These are phyloP conservation scores for Dissophora ornata DNA, from an alignment of 192 early-diverging fungal species.

Conservation along the genomic window DNA sequence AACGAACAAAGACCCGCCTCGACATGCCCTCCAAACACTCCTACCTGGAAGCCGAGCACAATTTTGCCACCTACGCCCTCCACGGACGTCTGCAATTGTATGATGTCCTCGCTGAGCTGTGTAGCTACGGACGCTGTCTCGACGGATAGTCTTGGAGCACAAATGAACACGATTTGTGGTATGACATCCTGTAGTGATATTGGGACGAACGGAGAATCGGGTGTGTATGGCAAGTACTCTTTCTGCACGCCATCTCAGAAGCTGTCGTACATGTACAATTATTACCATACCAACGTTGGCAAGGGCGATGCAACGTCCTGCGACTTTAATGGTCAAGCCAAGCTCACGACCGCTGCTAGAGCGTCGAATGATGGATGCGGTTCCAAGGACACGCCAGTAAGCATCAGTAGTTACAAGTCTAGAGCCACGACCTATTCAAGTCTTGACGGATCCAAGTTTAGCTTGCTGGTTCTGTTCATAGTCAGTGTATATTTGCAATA, in stretches of 20 bases:
- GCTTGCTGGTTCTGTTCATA: too few species aligned
- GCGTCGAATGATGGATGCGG: conserved; percentile 19
- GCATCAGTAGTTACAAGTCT: background rate
- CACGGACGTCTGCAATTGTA: conserved; percentile 68
- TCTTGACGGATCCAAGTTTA: background rate
- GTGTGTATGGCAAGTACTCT: conserved; percentile 57
- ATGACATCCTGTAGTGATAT: conserved; percentile 55
- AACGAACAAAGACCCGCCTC: conserved; percentile 54
- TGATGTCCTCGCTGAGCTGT: conserved; percentile 68
- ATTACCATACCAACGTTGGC: conserved; percentile 37
- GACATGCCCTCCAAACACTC: conserved; percentile 52
- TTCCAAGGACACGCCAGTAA: background rate
- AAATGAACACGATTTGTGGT: conserved; percentile 55
- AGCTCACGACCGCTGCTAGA: conserved; percentile 11
- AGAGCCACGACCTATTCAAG: background rate
- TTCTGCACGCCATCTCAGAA: conserved; percentile 58
- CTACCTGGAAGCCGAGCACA: conserved; percentile 64
- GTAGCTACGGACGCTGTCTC: conserved; percentile 30
- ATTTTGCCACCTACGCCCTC: conserved; percentile 71
- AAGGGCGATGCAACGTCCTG: conserved; percentile 31
- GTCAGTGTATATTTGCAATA: too few species aligned
- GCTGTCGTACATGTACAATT: conserved; percentile 57
- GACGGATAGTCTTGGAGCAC: conserved; percentile 26
- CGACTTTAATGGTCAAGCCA: conserved; percentile 40
- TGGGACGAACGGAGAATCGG: conserved; percentile 45